A percentile compares a stretch with the other conserved stretches of the same genome.
Evolutionary conservation across 805 yeast genomes (phyloP).

Genomic region (Saccharomyces paradoxus): DNA sequence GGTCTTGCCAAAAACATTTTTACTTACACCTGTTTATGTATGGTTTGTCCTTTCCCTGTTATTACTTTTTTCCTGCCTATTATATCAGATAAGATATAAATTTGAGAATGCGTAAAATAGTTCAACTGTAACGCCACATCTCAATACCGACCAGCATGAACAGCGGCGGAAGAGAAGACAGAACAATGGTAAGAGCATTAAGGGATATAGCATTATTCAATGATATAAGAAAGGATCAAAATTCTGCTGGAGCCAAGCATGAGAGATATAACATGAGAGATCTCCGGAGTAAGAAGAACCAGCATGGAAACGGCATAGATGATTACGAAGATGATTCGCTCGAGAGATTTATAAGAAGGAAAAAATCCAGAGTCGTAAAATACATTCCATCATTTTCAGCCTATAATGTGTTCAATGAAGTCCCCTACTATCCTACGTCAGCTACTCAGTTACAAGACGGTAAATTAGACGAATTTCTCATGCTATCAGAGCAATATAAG

Average conservation of each 20-base stretch:
- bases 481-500: conserved; percentile 14
- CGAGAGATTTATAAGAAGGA: background rate
- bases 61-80: background rate
- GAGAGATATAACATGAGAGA: background rate
- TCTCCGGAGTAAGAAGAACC: background rate
- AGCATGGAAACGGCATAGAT: background rate
- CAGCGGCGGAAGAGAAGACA: background rate
- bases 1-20: background rate
- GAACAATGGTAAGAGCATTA: background rate
- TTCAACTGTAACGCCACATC: background rate
- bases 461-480: conserved; percentile 14
- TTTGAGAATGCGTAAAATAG: background rate
- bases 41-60: background rate
- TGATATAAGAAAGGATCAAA: background rate
- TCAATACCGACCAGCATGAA: background rate
- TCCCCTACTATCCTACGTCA: conserved; percentile 12
- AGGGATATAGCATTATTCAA: background rate
- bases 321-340: background rate
- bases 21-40: background rate
- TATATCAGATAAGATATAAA: background rate
- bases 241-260: background rate
- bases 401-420: conserved; percentile 15
- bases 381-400: conserved; percentile 17
- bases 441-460: conserved; percentile 2
- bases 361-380: background rate